These are phyloP conservation scores for Kwoniella newhampshirensis DNA, from an alignment of 768 basidiomycete genomes.

Conservation along the genomic window DNA sequence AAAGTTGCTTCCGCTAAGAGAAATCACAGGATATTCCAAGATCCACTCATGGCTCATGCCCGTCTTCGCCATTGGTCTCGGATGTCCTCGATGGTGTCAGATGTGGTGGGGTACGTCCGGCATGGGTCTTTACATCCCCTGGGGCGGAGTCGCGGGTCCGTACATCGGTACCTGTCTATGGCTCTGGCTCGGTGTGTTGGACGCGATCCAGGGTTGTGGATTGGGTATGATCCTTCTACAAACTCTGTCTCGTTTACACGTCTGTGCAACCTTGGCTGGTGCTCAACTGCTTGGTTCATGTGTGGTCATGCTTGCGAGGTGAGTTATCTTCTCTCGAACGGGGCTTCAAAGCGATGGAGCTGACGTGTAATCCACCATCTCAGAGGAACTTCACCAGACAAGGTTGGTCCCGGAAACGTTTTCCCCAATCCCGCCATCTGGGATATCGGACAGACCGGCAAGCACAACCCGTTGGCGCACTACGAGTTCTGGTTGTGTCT, in stretches of 20 bases:
- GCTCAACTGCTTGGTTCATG: conserved; percentile 85
- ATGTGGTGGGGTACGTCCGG: conserved; percentile 97
- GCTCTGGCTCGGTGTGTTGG: conserved; percentile 93
- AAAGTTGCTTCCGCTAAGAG: conserved; percentile 8
- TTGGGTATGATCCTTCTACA: conserved; percentile 56
- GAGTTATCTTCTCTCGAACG: conserved; percentile 13
- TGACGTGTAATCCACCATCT: background rate
- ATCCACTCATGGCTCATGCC: conserved; percentile 93
- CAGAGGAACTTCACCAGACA: conserved; percentile 43
- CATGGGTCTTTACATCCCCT: conserved; percentile 86
- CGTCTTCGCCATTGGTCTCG: conserved; percentile 91
- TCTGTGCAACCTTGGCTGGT: conserved; percentile 87
- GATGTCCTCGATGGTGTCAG: conserved; percentile 94
- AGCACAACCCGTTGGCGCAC: conserved; percentile 48
- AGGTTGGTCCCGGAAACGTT: conserved; percentile 77
- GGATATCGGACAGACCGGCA: conserved; percentile 64
- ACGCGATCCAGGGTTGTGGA: conserved; percentile 91
- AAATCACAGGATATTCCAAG: conserved; percentile 69
- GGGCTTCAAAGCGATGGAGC: background rate
- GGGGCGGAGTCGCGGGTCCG: conserved; percentile 81
- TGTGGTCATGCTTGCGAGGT: conserved; percentile 86
- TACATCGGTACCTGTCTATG: conserved; percentile 87
- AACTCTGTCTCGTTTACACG: conserved; percentile 89
- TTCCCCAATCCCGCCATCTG: conserved; percentile 90
- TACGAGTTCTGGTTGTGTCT: conserved; percentile 79